These are phyloP conservation scores for Ustilago crameri DNA, from an alignment of 1,284 basidiomycete species.

Conservation along the genomic window DNA sequence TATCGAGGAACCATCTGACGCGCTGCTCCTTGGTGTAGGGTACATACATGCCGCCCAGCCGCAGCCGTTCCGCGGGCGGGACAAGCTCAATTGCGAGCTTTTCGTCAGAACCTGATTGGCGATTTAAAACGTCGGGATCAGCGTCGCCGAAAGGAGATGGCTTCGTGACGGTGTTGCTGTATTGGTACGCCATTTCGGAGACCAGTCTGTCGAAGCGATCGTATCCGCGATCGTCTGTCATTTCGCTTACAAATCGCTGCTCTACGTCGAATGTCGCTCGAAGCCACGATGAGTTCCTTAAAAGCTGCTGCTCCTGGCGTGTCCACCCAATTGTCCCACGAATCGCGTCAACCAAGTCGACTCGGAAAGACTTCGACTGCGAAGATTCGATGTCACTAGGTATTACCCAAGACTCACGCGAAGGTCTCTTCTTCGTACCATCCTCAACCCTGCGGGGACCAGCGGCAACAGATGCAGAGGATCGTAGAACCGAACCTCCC, in stretches of 20 bases:
- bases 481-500: not conserved
- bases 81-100: constrained; percentile 18
- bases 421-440: too few relatives aligned
- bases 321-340: constrained; percentile 43
- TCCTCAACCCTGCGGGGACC: too few relatives aligned
- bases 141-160: not conserved
- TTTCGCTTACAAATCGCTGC: too few relatives aligned
- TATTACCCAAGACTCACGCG: constrained; percentile 15
- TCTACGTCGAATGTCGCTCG: too few relatives aligned
- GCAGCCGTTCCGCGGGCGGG: constrained; percentile 25
- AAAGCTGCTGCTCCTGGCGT: constrained; percentile 23
- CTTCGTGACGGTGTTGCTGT: not conserved
- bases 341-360: constrained; percentile 35
- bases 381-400: constrained; percentile 10
- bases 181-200: not conserved
- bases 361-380: constrained; percentile 28
- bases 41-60: constrained; percentile 37
- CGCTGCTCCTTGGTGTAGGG: constrained; percentile 45
- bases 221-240: too few relatives aligned
- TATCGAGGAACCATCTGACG: constrained; percentile 41
- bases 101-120: not conserved
- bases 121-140: not conserved
- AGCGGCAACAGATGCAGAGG: not conserved
- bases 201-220: not conserved
- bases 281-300: constrained; percentile 6